Conservation (phyloP, 2,329 filamentous ascomycete species). For the Akanthomyces uredinophilus region DNA sequence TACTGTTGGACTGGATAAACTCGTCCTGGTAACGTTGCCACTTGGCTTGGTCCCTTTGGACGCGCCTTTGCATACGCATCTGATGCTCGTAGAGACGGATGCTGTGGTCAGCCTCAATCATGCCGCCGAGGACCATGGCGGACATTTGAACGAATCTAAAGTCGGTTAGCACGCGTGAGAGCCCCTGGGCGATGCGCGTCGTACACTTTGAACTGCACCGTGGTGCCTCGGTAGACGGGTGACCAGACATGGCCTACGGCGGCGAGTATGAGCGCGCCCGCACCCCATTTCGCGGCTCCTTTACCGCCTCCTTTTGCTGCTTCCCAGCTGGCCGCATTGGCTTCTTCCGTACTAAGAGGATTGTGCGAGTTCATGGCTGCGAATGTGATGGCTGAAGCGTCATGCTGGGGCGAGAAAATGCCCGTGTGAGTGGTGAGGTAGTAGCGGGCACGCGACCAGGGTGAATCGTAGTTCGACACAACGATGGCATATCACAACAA, state of each 20-base stretch:
- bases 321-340: constrained; percentile 65
- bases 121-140: constrained; percentile 74
- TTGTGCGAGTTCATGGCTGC: constrained; percentile 46
- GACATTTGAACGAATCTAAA: constrained; percentile 75
- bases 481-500: background rate
- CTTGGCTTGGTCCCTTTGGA: constrained; percentile 59
- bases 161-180: background rate
- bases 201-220: constrained; percentile 73
- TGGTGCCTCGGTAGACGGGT: constrained; percentile 67
- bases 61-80: constrained; percentile 59
- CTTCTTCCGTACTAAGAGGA: constrained; percentile 59
- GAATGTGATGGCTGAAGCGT: background rate
- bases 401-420: background rate
- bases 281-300: constrained; percentile 69
- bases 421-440: background rate
- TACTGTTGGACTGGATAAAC: constrained; percentile 25
- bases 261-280: constrained; percentile 57
- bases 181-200: constrained; percentile 24
- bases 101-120: constrained; percentile 68
- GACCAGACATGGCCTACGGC: constrained; percentile 59
- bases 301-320: constrained; percentile 60
- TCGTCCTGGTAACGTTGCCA: constrained; percentile 65
- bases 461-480: background rate
- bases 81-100: constrained; percentile 62
- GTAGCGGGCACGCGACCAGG: constrained; percentile 11